Conservation (phyloP, 768 basidiomycete species). For the Mycena olivaceomarginata region DNA sequence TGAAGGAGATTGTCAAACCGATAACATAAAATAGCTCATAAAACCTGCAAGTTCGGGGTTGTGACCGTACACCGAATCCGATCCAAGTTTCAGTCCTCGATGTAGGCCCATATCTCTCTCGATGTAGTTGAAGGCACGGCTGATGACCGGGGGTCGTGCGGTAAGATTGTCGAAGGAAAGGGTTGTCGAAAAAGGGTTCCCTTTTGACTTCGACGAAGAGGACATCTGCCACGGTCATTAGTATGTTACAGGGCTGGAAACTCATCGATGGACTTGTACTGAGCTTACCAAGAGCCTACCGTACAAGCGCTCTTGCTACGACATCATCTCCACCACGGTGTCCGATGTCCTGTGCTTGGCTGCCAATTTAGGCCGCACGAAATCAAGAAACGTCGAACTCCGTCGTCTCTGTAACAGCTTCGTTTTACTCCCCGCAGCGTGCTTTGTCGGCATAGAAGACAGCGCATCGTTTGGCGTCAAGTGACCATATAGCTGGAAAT, state of each 20-base stretch:
- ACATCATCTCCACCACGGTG: conserved; percentile 1
- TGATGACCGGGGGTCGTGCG: too few species aligned
- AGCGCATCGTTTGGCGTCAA: conserved; percentile 41
- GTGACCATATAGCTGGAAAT: conserved; percentile 47
- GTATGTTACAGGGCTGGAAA: not conserved
- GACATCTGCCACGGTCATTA: conserved; percentile 17
- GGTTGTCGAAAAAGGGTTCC: too few species aligned
- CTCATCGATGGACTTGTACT: conserved; percentile 22
- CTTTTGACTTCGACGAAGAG: not conserved
- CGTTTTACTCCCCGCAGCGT: conserved; percentile 4
- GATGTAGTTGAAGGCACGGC: too few species aligned
- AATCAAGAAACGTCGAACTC: conserved; percentile 49
- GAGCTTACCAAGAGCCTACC: too few species aligned
- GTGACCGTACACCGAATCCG: too few species aligned
- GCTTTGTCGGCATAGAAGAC: conserved; percentile 36
- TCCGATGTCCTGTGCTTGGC: conserved; percentile 17
- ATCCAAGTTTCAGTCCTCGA: too few species aligned
- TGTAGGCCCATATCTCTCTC: too few species aligned
- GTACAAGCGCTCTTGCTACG: conserved; percentile 25
- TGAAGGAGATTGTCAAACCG: too few species aligned
- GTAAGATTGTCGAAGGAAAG: too few species aligned
- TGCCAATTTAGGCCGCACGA: conserved; percentile 11
- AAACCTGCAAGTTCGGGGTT: too few species aligned
- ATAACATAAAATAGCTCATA: too few species aligned
- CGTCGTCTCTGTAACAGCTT: conserved; percentile 47